Conservation (phyloP, 352 stramenopile species). For the Pythium vanterpoolii region DNA sequence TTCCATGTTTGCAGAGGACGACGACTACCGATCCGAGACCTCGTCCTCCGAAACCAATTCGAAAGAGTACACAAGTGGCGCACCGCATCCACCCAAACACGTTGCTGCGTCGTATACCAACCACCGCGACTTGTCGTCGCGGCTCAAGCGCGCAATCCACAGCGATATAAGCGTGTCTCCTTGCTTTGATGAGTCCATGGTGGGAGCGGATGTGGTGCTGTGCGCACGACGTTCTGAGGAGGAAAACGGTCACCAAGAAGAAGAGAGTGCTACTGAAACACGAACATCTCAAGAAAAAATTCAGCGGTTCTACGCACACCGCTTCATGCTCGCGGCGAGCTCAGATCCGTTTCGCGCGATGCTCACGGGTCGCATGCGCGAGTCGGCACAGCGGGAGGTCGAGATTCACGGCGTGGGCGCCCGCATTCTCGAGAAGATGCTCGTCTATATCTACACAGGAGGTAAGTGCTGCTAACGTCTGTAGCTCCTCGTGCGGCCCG, state of each 20-base stretch:
- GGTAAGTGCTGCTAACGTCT: conserved; percentile 20
- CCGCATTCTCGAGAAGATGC: conserved; percentile 73
- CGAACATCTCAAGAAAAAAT: conserved; percentile 3
- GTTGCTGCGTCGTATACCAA: conserved; percentile 52
- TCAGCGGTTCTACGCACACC: conserved; percentile 61
- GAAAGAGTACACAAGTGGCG: conserved; percentile 13
- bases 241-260: conserved; percentile 3
- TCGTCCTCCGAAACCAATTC: conserved; percentile 54
- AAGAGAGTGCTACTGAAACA: not conserved
- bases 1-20: conserved; percentile 61
- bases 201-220: conserved; percentile 72
- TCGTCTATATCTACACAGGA: conserved; percentile 84
- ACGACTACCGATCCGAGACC: conserved; percentile 78
- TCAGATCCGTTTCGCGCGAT: conserved; percentile 82
- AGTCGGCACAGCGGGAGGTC: conserved; percentile 67
- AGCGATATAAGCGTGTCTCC: conserved; percentile 18
- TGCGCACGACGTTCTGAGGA: conserved; percentile 35
- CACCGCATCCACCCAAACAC: conserved; percentile 27
- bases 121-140: conserved; percentile 54
- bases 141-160: conserved; percentile 50
- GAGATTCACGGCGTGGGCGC: conserved; percentile 64
- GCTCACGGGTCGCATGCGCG: conserved; percentile 78
- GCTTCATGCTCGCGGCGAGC: conserved; percentile 82
- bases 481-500: not conserved
- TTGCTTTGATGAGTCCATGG: conserved; percentile 53